Evolutionary conservation across 108 stramenopile species (phyloP).

Genomic region (Pinguiococcus pyrenoidosus): DNA sequence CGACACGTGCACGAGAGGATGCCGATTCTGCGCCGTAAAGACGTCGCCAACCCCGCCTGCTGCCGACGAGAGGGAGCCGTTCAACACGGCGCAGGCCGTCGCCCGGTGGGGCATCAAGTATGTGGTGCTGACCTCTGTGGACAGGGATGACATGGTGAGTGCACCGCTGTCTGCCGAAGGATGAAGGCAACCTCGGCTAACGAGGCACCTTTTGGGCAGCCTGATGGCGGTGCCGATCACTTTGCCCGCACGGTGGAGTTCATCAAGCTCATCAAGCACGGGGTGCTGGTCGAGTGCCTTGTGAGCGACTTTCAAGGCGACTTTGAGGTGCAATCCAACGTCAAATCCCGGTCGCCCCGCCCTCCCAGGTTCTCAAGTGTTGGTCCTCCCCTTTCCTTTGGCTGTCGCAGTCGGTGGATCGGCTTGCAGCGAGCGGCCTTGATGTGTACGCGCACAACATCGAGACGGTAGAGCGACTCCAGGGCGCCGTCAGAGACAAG

Average conservation of each 20-base stretch:
- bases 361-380: background rate
- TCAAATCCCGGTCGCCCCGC: background rate
- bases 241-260: conserved; percentile 80
- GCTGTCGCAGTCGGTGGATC: conserved; percentile 34
- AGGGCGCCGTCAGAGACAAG: conserved; percentile 36
- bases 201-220: too few species aligned
- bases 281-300: conserved; percentile 84
- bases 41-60: conserved; percentile 73
- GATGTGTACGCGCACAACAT: conserved; percentile 99
- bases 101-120: conserved; percentile 91
- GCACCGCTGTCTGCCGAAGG: too few species aligned
- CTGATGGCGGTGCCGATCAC: conserved; percentile 70
- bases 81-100: conserved; percentile 66
- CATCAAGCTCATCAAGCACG: conserved; percentile 73
- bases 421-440: conserved; percentile 75
- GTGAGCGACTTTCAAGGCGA: conserved; percentile 91
- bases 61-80: conserved; percentile 89
- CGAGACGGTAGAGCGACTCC: conserved; percentile 88
- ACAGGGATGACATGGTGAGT: conserved; percentile 78
- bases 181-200: too few species aligned
- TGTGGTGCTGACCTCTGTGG: conserved; percentile 85
- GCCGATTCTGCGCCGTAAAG: conserved; percentile 94
- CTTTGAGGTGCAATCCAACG: conserved; percentile 7
- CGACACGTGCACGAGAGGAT: conserved; percentile 94
- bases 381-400: background rate